Conservation (phyloP, 1,139 yeast genomes). For the Sugiyamaella xylanicola region DNA sequence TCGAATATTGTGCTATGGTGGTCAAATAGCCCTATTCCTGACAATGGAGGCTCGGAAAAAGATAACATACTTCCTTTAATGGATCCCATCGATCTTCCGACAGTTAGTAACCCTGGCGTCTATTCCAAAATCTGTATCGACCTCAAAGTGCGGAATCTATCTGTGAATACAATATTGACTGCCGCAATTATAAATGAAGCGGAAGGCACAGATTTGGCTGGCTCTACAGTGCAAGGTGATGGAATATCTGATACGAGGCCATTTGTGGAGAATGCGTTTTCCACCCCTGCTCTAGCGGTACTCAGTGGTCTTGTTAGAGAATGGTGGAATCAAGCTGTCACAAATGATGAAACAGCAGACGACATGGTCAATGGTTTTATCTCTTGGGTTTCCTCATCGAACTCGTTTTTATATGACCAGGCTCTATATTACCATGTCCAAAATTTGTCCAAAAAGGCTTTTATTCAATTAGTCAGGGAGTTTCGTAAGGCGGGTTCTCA, state of each 20-base stretch:
- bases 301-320: conserved; percentile 74
- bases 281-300: conserved; percentile 71
- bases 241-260: conserved; percentile 34
- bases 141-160: conserved; percentile 72
- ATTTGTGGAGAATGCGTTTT: conserved; percentile 63
- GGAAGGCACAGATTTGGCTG: conserved; percentile 82
- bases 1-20: conserved; percentile 87
- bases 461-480: conserved; percentile 79
- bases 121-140: conserved; percentile 82
- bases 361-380: conserved; percentile 80
- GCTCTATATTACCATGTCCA: conserved; percentile 84
- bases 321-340: conserved; percentile 94
- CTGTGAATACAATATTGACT: conserved; percentile 82
- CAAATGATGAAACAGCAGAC: conserved; percentile 71
- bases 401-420: conserved; percentile 74
- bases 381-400: conserved; percentile 81
- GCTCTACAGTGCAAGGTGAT: conserved; percentile 44
- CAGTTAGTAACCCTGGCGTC: conserved; percentile 75
- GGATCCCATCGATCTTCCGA: conserved; percentile 70
- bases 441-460: conserved; percentile 79
- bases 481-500: conserved; percentile 75
- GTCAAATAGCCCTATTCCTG: conserved; percentile 81
- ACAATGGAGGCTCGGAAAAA: conserved; percentile 80
- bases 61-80: conserved; percentile 52
- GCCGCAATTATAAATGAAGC: conserved; percentile 85